Evolutionary conservation across 169 alveolate genomes (phyloP), one percentile per base, ranked within the genome.

Genomic region (Plasmodium knowlesi): DNA sequence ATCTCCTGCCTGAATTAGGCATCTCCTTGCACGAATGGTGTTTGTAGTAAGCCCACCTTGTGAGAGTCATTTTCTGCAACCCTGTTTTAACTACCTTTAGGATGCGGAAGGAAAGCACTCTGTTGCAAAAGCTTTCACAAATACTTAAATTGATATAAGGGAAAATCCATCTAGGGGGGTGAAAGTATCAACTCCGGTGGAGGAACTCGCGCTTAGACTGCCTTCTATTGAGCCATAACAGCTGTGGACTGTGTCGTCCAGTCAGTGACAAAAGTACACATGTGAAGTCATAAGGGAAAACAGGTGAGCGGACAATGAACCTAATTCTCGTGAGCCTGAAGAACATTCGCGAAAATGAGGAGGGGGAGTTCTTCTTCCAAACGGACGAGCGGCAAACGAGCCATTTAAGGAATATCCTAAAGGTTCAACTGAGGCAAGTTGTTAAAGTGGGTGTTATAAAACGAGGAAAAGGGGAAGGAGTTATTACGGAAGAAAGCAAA

Each of bases 381-480:
- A 89, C 94, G 41, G 90, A 78, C 46, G 74, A 14, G 19, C 80
- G 94, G 54, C 94, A 89, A 70, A 89, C 94, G 43, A 89, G 73
- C 34, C 94, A 89, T 67, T 80, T 89, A 89, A 89, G 73, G 54
- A 89, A 16, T 54, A 89, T 89, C 34, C 71, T 89, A 89, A 89
- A 89, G 37, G 94, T 89, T 1, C 28, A 79, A 4, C 12, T 80
- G 34, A 89, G 80, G 53, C 94, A 89, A 22, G 25, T 39, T 10
- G 72, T 89, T 25, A 89, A 89, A 37, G 91, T 89, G 30, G 94
- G 94, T 6, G 94, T 89, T 14, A 89, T 89, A 28, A 89, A 89
- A 46, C 80, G 73, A 43, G 94, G 94, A 6, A 89, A 89, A 57
- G 94, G 94, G 9, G 94, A 89, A 89, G 94, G 94, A 70, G 34